Conservation (phyloP, 2,329 filamentous ascomycete species). For the Fusarium sp. region DNA sequence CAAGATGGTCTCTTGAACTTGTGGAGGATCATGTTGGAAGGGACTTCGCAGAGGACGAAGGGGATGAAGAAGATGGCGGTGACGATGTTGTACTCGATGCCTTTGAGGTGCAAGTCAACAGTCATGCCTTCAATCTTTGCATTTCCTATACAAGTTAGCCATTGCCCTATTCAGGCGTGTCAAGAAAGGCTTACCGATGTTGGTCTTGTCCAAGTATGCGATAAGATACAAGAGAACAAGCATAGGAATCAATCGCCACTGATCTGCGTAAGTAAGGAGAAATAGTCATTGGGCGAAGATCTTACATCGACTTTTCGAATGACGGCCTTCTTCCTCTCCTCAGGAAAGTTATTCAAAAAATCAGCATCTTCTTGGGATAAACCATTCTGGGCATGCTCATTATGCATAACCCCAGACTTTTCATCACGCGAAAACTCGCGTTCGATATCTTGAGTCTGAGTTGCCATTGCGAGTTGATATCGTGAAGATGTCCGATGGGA, state of each 20-base stretch:
- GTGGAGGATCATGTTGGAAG: constrained; percentile 17
- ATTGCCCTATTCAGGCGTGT: accelerated
- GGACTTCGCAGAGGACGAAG: constrained; percentile 16
- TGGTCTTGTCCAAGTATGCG: constrained; percentile 14
- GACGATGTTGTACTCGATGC: constrained; percentile 65
- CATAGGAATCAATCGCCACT: constrained; percentile 12
- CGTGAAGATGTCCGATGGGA: neutral
- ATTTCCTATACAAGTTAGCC: constrained; percentile 26
- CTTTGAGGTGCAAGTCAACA: constrained; percentile 30
- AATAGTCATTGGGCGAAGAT: accelerated
- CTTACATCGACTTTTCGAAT: constrained; percentile 18
- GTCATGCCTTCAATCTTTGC: constrained; percentile 42
- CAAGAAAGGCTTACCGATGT: neutral
- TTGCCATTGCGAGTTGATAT: constrained; percentile 16
- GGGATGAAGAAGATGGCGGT: constrained; percentile 47
- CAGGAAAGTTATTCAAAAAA: constrained; percentile 2
- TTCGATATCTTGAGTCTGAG: constrained; percentile 37
- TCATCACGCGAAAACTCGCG: constrained; percentile 27
- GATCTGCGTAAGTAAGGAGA: neutral
- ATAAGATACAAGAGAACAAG: constrained; percentile 13
- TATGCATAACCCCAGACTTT: constrained; percentile 36
- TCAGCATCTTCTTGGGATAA: neutral
- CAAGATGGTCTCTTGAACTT: constrained; percentile 4
- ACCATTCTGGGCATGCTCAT: constrained; percentile 17
- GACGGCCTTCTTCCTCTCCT: neutral